Percentiles rank a stretch among this genome's conserved stretches.
These are phyloP conservation scores for Phenoliferia sp. DNA, from an alignment of 1,284 basidiomycete species.

Conservation along the genomic window DNA sequence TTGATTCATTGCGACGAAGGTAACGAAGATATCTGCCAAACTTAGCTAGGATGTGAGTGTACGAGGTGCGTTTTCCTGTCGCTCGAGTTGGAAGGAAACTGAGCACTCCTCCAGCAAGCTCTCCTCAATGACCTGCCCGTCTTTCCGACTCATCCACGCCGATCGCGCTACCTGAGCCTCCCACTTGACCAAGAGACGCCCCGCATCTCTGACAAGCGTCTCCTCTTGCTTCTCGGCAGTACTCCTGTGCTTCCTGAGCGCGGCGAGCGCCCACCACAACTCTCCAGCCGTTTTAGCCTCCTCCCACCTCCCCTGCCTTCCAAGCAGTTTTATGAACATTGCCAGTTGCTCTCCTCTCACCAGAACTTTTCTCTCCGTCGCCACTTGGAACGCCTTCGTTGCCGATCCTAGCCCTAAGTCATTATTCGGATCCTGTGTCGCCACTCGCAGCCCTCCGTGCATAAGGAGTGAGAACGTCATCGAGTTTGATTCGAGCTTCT, in stretches of 20 bases:
- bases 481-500: conserved; percentile 4
- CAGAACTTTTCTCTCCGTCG: not conserved
- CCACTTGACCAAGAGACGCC: not conserved
- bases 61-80: no score
- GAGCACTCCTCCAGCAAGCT: no score
- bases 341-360: conserved; percentile 5
- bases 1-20: no score
- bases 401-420: conserved; percentile 11
- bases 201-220: conserved; percentile 15
- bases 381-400: conserved; percentile 9
- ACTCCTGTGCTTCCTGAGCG: not conserved
- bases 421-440: not conserved
- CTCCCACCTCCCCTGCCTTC: conserved; percentile 9
- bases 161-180: not conserved
- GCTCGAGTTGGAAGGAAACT: no score
- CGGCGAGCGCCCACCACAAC: conserved; percentile 23
- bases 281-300: conserved; percentile 21
- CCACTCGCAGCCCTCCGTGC: conserved; percentile 10
- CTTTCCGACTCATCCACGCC: not conserved
- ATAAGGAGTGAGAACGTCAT: conserved; percentile 26
- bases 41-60: no score
- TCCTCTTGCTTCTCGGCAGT: conserved; percentile 5
- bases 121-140: not conserved
- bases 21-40: no score
- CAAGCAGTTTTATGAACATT: conserved; percentile 8